A percentile compares a stretch with the other conserved stretches of the same genome.
Evolutionary conservation across 2,329 filamentous ascomycete species (phyloP).

Genomic region (Teratosphaeria pseudoeucalypti): DNA sequence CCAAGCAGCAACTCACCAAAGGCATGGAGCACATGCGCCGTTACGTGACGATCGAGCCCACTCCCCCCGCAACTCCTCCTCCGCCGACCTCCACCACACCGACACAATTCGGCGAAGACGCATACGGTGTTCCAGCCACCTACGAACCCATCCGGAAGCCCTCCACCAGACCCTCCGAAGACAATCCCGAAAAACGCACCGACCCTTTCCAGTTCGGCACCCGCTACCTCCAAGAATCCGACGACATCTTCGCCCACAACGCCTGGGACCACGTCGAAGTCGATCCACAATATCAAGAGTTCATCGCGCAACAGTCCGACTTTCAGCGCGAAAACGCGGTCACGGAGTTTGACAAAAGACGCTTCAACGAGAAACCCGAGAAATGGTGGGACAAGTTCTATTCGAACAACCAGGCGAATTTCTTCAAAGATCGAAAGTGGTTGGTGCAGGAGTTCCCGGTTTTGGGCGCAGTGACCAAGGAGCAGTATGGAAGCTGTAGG

Average conservation of each 20-base stretch:
- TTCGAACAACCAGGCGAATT: conserved; percentile 92
- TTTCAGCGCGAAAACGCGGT: conserved; percentile 80
- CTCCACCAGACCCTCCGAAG: conserved; percentile 57
- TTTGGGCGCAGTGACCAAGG: conserved; percentile 61
- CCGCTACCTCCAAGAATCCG: conserved; percentile 68
- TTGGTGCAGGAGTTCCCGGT: conserved; percentile 90
- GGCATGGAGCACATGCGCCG: conserved; percentile 44
- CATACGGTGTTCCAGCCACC: conserved; percentile 41
- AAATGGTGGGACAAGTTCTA: conserved; percentile 99
- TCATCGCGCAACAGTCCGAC: conserved; percentile 72
- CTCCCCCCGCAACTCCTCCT: conserved; percentile 15
- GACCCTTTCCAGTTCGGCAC: conserved; percentile 96
- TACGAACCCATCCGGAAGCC: conserved; percentile 36
- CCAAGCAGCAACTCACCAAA: conserved; percentile 37
- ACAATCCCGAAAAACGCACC: conserved; percentile 70
- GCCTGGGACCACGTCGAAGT: conserved; percentile 98
- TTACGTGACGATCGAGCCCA: conserved; percentile 34
- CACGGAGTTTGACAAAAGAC: conserved; percentile 82
- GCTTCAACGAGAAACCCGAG: conserved; percentile 80
- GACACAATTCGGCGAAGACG: conserved; percentile 25
- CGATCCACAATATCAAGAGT: conserved; percentile 77
- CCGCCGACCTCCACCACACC: background rate
- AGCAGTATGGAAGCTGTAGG: conserved; percentile 57
- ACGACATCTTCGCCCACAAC: conserved; percentile 94
- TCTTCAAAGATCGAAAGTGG: conserved; percentile 99